Percentiles rank a stretch among this genome's conserved stretches.
These are phyloP conservation scores for Aegilops speltoides DNA, from an alignment of 176 grass and related monocot species.

Conservation along the genomic window DNA sequence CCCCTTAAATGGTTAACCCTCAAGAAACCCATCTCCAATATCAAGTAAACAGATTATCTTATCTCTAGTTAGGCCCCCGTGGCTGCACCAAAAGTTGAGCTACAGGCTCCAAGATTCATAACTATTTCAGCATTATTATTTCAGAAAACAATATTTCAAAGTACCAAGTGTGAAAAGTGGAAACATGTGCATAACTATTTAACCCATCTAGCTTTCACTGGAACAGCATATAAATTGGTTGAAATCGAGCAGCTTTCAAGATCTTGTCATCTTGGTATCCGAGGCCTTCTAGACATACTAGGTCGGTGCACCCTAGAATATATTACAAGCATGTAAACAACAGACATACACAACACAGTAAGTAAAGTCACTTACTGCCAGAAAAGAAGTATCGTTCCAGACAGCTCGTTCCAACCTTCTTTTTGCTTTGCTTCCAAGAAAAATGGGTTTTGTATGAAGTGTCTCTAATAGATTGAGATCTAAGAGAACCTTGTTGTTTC, in stretches of 20 bases:
- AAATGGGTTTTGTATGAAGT: conserved; percentile 92
- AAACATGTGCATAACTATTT: background rate
- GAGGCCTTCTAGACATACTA: background rate
- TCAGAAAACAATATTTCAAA: too few relatives aligned
- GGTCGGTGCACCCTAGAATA: background rate
- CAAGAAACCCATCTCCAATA: background rate
- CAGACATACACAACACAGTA: background rate
- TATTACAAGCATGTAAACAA: background rate
- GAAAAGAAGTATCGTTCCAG: conserved; percentile 94
- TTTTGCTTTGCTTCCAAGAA: conserved; percentile 91
- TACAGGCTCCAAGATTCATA: too few relatives aligned
- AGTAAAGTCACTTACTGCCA: conserved; percentile 68
- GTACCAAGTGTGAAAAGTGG: background rate
- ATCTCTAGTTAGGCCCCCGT: background rate
- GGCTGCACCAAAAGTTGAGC: too few relatives aligned
- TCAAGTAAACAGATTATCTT: background rate
- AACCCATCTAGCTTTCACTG: background rate
- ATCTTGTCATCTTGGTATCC: background rate
- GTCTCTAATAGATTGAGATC: conserved; percentile 97
- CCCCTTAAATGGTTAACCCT: background rate
- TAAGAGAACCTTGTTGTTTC: conserved; percentile 88
- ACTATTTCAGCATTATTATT: too few relatives aligned
- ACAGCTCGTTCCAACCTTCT: conserved; percentile 76
- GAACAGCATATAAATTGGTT: background rate
- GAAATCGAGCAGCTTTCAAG: background rate